phyloP scores from a whole-genome alignment of 345 rosid genomes.

The Laguncularia racemosa region DNA sequence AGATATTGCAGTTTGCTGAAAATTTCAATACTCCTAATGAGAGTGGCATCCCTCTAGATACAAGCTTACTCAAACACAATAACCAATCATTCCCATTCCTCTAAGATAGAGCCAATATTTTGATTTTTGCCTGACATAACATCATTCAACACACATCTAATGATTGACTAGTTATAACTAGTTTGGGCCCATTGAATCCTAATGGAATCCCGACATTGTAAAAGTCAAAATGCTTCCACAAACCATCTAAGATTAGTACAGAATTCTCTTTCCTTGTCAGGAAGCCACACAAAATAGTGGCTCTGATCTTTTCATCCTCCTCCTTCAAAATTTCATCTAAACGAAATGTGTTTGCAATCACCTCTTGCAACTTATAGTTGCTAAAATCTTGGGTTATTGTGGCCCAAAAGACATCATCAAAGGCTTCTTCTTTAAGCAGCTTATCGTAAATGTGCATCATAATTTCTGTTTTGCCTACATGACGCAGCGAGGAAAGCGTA shows the following conservation, averaged over 20 bases:
- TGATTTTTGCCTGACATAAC: not conserved
- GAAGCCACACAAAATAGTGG: not conserved
- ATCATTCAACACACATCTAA: not conserved
- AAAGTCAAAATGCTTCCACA: not conserved
- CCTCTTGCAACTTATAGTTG: rapidly evolving
- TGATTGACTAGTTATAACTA: not conserved
- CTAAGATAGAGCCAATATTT: not conserved
- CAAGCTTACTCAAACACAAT: not conserved
- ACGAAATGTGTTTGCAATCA: not conserved
- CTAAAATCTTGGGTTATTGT: not conserved
- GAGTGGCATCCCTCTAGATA: not conserved
- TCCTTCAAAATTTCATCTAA: rapidly evolving
- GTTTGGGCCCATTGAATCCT: rapidly evolving
- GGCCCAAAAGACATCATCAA: not conserved
- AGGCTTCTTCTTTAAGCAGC: not conserved
- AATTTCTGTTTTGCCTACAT: not conserved
- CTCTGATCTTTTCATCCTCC: not conserved
- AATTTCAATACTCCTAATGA: not conserved
- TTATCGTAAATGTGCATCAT: not conserved
- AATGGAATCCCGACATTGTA: not conserved
- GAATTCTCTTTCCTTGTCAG: not conserved
- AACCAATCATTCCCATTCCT: not conserved
- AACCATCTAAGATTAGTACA: not conserved
- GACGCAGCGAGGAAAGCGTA: too few relatives aligned
- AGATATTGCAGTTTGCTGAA: too few relatives aligned